Evolutionary conservation across 169 alveolate genomes (phyloP), one percentile per base, ranked within the genome.

Genomic region (Plasmodium berghei): DNA sequence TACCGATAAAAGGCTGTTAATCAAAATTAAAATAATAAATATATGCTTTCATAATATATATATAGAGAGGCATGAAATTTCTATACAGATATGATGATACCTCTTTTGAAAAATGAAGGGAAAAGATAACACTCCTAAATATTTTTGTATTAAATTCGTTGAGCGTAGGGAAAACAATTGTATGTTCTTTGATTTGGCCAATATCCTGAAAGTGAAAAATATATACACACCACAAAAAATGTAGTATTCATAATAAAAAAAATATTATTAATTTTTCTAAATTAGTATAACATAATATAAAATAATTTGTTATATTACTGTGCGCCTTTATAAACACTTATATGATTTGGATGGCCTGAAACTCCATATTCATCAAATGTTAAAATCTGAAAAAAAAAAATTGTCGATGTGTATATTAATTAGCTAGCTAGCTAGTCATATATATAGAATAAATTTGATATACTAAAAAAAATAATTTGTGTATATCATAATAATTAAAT

Each of bases 261-360:
- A 6, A 42, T 46, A 42, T 14, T 45, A 16, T 20, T 8, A 10
- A 18, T 6, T n/a, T 12, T 46, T 34, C 42, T 34, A 34, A 34
- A 34, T 34, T 34, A 34, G 42, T 5, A 34, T 34, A 34, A 34
- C 42, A 34, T 34, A 34, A 34, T 34, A 34, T 34, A 34, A 34
- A 34, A 34, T 34, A 34, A 34, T 34, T 34, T 34, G 42, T 0
- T 24, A 10, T 34, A 72, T 62, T 75, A 75, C 89, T 87, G 73
- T 20, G 62, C 92, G 20, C 94, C 75, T 10, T 88, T 22, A 42
- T 86, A 87, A 24, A 62, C 42, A 55, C 93, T 73, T 45, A 74
- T 85, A 75, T 93, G 96, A 66, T 93, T 93, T 18, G 96, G 96
- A 56, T 93, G 96, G 12, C 92, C 92, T 5, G 96, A 93, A 42